A percentile compares a stretch with the other conserved stretches of the same genome.
Evolutionary conservation across 2,329 filamentous ascomycete species (phyloP).

Genomic region (Magnaporthiopsis rhizophila): DNA sequence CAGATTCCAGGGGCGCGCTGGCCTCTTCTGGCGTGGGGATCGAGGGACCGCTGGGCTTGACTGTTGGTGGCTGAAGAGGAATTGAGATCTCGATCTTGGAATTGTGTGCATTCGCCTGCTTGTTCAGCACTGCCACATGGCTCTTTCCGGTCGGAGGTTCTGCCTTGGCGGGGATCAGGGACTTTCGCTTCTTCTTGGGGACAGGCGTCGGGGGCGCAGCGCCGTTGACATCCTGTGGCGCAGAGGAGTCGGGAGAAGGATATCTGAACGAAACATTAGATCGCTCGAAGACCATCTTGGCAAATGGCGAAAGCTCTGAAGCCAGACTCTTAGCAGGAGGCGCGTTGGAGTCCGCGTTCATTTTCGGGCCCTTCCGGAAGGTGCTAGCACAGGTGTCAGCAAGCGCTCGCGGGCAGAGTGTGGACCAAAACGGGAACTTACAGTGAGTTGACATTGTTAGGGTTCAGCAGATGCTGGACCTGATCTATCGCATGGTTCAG

Average conservation of each 20-base stretch:
- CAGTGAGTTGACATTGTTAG: conserved; percentile 64
- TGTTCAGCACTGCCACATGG: conserved; percentile 13
- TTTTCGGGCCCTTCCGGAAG: conserved; percentile 5
- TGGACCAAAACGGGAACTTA: conserved; percentile 23
- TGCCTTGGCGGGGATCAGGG: conserved; percentile 13
- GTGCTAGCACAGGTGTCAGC: conserved; percentile 1
- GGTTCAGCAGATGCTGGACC: conserved; percentile 65
- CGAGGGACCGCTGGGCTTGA: not conserved
- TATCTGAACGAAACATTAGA: conserved; percentile 32
- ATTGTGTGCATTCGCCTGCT: conserved; percentile 24
- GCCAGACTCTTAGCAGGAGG: conserved; percentile 24
- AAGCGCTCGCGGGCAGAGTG: not conserved
- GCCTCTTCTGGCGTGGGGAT: not conserved
- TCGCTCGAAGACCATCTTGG: conserved; percentile 38
- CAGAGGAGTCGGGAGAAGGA: conserved; percentile 27
- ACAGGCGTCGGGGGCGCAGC: not conserved
- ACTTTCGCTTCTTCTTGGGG: conserved; percentile 22
- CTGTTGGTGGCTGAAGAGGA: conserved; percentile 29
- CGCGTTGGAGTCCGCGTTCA: conserved; percentile 15
- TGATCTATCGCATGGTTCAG: conserved; percentile 67
- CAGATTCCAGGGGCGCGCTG: not conserved
- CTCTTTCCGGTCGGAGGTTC: conserved; percentile 12
- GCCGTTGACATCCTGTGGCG: conserved; percentile 9
- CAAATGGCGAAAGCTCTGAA: conserved; percentile 41
- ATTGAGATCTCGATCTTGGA: conserved; percentile 39